phyloP scores from a whole-genome alignment of 208 protist genomes.

The Acanthamoeba lenticulata region DNA sequence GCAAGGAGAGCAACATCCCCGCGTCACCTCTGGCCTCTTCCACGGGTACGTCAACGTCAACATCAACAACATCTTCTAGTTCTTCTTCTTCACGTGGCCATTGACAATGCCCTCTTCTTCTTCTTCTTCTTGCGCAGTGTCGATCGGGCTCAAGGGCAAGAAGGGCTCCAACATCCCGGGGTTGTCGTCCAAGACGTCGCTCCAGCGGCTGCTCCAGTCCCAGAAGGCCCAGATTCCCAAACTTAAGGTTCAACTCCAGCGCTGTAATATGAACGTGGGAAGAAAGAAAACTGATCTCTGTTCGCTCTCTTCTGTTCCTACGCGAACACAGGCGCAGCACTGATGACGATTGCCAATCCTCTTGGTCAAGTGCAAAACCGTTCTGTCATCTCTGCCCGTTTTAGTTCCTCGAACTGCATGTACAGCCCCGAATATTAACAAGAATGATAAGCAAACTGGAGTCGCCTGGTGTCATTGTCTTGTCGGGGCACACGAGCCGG shows the following conservation, averaged over 20 bases:
- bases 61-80: not conserved
- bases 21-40: not conserved
- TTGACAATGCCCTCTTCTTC: not conserved
- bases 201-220: conserved; percentile 29
- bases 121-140: not conserved
- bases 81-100: not conserved
- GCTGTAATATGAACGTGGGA: no score
- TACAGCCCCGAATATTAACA: no score
- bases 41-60: not conserved
- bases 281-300: no score
- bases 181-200: not conserved
- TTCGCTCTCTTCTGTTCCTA: no score
- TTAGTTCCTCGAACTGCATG: no score
- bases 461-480: no score
- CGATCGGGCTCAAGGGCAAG: not conserved
- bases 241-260: not conserved
- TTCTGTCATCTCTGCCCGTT: no score
- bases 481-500: no score
- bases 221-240: not conserved
- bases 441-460: no score
- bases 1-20: not conserved
- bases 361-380: no score
- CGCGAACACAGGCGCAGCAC: no score
- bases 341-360: no score
- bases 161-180: not conserved